Evolutionary conservation across 805 yeast genomes (phyloP), one percentile per base, ranked within the genome.

Genomic region (Cyberlindnera maclurae): DNA sequence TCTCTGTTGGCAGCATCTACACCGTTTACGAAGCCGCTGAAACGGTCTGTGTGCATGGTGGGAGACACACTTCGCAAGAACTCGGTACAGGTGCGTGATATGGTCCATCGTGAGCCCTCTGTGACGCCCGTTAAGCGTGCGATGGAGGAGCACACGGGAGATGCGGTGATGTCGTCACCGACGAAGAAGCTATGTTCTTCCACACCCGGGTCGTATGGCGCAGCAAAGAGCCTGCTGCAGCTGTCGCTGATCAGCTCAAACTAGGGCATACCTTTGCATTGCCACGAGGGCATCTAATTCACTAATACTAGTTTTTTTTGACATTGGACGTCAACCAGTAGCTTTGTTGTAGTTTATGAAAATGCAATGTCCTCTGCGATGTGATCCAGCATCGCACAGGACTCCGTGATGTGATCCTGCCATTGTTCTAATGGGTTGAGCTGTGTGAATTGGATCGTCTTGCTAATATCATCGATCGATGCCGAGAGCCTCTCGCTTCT

Each of bases 121-220:
- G 38, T 44, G 3, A 52, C 55, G 2, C 54, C 55, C 11, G 33
- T 50, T 6, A 52, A 42, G 37, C 47, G 60, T 4, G 56, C 52
- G n/a, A 34, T 31, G 12, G 44, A 42, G 33, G 52, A 44, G 9
- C 4, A 44, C 35, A 9, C 9, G 24, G 54, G 51, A 13, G 59
- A 53, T 29, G 29, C 45, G 31, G 29, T 60, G 7, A 38, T 61
- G 50, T 58, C 64, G 5, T 59, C 67, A 22, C 71, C 71, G 34
- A 63, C 67, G 1, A 63, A 62, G 46, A 44, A 60, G 22, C 7
- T 42, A 7, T 46, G 42, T 13, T 47, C 64, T 43, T 59, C 70
- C 4, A 68, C 73, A 3, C 73, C 74, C 7, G 66, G 70, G 4
- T 65, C 71, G 1, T 68, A 67, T 39, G 73, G 72, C 28, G 74